A percentile compares a stretch with the other conserved stretches of the same genome.
Conservation (phyloP, 306 rosid genomes). For the Rosa rugosa region DNA sequence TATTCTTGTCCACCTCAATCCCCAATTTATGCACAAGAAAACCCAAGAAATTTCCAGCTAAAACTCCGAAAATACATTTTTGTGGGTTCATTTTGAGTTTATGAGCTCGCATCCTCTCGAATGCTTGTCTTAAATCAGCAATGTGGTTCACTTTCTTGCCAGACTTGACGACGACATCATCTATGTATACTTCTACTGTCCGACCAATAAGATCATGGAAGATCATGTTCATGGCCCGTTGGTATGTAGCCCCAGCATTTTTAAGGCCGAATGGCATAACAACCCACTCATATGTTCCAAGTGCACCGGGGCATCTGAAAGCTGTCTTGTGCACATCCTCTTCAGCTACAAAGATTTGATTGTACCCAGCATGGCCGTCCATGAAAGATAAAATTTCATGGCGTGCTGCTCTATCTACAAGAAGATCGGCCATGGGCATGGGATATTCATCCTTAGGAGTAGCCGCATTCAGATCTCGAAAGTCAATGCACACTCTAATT, state of each 20-base stretch:
- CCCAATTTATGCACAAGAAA: too few species aligned
- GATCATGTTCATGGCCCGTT: not conserved
- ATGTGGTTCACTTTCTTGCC: too few species aligned
- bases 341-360: not conserved
- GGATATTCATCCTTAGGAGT: not conserved
- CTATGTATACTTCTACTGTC: not conserved
- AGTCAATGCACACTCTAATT: not conserved
- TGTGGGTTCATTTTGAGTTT: too few species aligned
- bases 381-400: not conserved
- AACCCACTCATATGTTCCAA: not conserved
- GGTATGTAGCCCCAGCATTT: not conserved
- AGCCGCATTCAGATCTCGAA: not conserved
- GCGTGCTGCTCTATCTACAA: not conserved
- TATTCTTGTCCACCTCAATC: too few species aligned
- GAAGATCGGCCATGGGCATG: not conserved
- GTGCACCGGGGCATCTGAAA: not conserved
- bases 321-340: not conserved
- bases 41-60: too few species aligned
- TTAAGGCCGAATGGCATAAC: not conserved
- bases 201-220: not conserved
- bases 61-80: too few species aligned
- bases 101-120: too few species aligned
- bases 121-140: not conserved
- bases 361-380: not conserved
- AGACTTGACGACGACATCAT: not conserved